phyloP scores from a whole-genome alignment of 305 asterid genomes.

The Solanum hybrid region DNA sequence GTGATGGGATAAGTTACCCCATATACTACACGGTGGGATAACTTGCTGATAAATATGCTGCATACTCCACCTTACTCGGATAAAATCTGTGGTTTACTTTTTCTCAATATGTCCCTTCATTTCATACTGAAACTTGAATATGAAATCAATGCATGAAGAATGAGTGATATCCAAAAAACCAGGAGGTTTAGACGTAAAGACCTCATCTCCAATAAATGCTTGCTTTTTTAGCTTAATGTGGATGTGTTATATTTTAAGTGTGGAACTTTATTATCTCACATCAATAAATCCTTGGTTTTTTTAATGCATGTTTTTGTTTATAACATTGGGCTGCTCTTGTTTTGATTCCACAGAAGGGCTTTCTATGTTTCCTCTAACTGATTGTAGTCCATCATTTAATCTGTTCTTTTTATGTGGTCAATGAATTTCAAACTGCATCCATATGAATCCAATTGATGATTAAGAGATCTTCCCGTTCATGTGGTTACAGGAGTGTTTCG shows the following conservation, averaged over 20 bases:
- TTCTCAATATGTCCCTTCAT: not conserved
- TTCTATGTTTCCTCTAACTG: not conserved
- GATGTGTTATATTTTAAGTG: not conserved
- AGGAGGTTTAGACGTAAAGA: not conserved
- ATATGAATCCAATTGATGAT: not conserved
- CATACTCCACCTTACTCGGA: not conserved
- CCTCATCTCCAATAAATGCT: not conserved
- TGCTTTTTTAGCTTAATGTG: not conserved
- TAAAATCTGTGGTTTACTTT: not conserved
- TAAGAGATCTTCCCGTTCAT: not conserved
- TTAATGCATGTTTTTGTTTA: not conserved
- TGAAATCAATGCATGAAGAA: not conserved
- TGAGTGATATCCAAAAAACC: not conserved
- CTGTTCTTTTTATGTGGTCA: not conserved
- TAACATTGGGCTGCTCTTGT: not conserved
- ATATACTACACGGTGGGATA: not conserved
- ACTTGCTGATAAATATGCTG: not conserved
- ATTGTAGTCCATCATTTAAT: not conserved
- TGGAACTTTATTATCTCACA: not conserved
- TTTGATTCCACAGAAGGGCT: not conserved
- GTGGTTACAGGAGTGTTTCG: constrained; percentile 18
- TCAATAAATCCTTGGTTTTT: not conserved
- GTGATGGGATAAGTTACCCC: not conserved
- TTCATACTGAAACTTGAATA: not conserved
- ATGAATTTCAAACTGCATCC: not conserved